Base-by-base conservation (phyloP, 75 land plant genomes). In the Pinus taeda region DNA sequence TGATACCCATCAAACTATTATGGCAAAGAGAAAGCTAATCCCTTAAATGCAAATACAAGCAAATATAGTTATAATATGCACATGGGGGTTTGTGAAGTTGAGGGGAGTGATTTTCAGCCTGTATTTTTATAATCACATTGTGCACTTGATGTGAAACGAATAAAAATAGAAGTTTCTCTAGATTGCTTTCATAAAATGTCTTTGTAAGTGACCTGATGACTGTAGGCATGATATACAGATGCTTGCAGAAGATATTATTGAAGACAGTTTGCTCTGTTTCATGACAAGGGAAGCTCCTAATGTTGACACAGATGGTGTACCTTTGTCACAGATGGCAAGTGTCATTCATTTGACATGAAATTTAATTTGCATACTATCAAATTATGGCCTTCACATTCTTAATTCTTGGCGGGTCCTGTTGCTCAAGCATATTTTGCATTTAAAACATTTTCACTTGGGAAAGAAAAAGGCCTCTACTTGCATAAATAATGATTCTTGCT, bases 231-330 rank as follows among this genome's bases (percentile, higher is more conserved):
- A 55, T 73, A 73, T 79, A 0, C 64, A 95, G 98, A 97, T 97
- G 98, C 92, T 97, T 66, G 98, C 99, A 56, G 93, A 81, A 80
- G 96, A 93, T 81, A 79, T 90, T 75, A 72, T 97, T 45, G 93
- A 95, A 80, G 88, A 88, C 49, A 85, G 82, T 71, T 66, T 97
- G 30, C 87, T 97, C 26, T 65, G 88, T 37, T 83, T 85, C 65
- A 49, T 97, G 83, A 90, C 94, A 15, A 55, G 71, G 73, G 95
- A 97, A 67, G 74, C 83, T 78, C 87, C 86, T 29, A 78, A 89
- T 81, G 59, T 82, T 72, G 98, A 90, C 75, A 85, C 86, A 63
- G 92, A 96, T 79, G 93, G 89, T 39, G 93, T 82, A 30, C 84
- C 83, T 37, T 66, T 82, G 26, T 87, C 93, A 20, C 89, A 85